These are phyloP conservation scores for Agrocybe pediades DNA, from an alignment of 768 basidiomycete genomes.

Conservation along the genomic window DNA sequence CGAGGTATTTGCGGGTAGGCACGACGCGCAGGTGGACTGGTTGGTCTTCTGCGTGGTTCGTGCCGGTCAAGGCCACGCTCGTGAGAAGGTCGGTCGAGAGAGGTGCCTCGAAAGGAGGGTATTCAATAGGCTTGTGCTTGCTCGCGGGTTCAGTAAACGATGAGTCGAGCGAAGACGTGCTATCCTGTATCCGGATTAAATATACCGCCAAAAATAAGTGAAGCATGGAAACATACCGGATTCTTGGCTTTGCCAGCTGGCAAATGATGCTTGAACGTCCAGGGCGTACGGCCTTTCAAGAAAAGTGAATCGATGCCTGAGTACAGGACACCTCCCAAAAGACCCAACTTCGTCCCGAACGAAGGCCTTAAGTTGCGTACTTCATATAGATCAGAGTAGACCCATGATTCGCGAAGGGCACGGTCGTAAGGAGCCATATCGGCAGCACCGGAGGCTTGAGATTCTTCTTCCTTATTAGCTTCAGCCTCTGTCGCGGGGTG, in stretches of 20 bases:
- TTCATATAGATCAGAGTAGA: constrained; percentile 83
- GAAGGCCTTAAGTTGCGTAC: constrained; percentile 91
- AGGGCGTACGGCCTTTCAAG: constrained; percentile 83
- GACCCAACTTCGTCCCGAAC: constrained; percentile 78
- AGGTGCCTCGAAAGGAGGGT: constrained; percentile 86
- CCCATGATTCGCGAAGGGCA: constrained; percentile 77
- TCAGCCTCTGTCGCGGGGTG: constrained; percentile 23
- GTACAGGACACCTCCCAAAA: constrained; percentile 87
- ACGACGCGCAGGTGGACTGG: constrained; percentile 83
- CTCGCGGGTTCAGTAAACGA: constrained; percentile 69
- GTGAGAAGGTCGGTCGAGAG: constrained; percentile 94
- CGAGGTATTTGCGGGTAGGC: constrained; percentile 29
- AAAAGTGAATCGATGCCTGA: constrained; percentile 88
- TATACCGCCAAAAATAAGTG: not conserved
- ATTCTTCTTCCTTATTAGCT: too few species aligned
- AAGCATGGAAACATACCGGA: constrained; percentile 20
- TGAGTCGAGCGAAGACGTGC: constrained; percentile 52
- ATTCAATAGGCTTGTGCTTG: constrained; percentile 73
- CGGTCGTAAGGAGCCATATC: constrained; percentile 78
- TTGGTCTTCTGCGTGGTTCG: constrained; percentile 97
- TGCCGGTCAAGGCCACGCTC: constrained; percentile 85
- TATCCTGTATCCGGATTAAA: constrained; percentile 16
- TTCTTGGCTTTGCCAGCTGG: constrained; percentile 30
- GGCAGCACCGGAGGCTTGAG: constrained; percentile 25
- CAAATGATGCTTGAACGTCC: constrained; percentile 80